Conservation (phyloP, 2,329 filamentous ascomycete species). For the Fusarium foetens region DNA sequence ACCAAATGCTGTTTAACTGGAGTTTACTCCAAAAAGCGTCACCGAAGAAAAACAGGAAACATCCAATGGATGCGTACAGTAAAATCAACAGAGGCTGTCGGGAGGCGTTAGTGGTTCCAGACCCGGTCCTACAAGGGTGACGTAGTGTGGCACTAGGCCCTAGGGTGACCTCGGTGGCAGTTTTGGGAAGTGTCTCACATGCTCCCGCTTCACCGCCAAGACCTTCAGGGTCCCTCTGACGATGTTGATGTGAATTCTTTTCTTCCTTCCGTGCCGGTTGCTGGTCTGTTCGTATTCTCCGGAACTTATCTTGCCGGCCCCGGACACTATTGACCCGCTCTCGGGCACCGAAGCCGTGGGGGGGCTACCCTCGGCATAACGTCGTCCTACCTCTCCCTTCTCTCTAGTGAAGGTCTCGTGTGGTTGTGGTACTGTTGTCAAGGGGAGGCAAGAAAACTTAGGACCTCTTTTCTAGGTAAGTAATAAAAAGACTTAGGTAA, state of each 20-base stretch:
- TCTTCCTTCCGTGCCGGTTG: slow-evolving; percentile 10
- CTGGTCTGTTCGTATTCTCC: background rate
- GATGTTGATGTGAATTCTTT: slow-evolving; percentile 9
- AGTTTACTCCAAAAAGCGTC: slow-evolving; percentile 13
- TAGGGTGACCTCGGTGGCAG: slow-evolving; percentile 36
- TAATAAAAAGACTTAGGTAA: background rate
- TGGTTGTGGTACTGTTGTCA: background rate
- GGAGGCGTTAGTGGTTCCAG: slow-evolving; percentile 13
- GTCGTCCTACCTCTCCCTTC: background rate
- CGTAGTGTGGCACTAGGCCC: slow-evolving; percentile 38
- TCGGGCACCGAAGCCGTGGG: slow-evolving; percentile 30
- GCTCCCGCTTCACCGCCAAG: slow-evolving; percentile 37
- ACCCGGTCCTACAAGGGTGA: slow-evolving; percentile 34
- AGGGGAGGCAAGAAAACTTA: background rate
- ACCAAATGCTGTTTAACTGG: slow-evolving; percentile 1
- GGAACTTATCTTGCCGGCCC: slow-evolving; percentile 14
- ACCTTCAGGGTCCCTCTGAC: slow-evolving; percentile 19
- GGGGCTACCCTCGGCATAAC: slow-evolving; percentile 23
- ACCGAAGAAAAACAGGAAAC: slow-evolving; percentile 29
- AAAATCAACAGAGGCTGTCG: background rate
- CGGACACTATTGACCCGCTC: slow-evolving; percentile 15
- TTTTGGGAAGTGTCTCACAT: slow-evolving; percentile 43
- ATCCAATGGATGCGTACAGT: background rate
- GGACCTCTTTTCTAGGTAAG: background rate
- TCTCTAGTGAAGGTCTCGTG: background rate